Conservation (phyloP, 306 rosid species). For the Begonia fuchsioides region DNA sequence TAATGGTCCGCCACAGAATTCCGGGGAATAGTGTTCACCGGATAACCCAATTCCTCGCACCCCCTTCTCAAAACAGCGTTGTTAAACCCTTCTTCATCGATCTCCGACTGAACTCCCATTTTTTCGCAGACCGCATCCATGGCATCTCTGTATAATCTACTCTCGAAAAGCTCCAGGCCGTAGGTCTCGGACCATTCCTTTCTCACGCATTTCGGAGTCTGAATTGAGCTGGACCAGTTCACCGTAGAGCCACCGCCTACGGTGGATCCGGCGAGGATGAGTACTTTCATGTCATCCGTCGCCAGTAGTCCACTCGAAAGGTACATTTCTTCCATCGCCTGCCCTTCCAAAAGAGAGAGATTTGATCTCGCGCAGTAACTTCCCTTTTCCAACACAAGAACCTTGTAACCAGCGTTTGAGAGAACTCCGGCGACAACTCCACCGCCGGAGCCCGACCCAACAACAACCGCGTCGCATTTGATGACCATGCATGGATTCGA, state of each 20-base stretch:
- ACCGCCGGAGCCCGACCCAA: constrained; percentile 85
- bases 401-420: constrained; percentile 64
- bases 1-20: constrained; percentile 55
- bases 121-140: constrained; percentile 44
- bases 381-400: constrained; percentile 65
- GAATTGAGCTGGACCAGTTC: constrained; percentile 58
- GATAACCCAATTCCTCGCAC: constrained; percentile 62
- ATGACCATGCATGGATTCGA: constrained; percentile 37
- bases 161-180: constrained; percentile 44
- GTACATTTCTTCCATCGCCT: constrained; percentile 62
- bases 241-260: constrained; percentile 84
- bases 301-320: constrained; percentile 40
- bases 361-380: constrained; percentile 54
- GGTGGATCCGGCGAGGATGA: constrained; percentile 53
- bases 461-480: constrained; percentile 57
- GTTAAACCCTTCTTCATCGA: constrained; percentile 57
- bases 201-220: constrained; percentile 48
- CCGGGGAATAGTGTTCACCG: constrained; percentile 43
- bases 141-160: constrained; percentile 48
- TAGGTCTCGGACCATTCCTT: constrained; percentile 43
- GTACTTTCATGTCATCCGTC: constrained; percentile 38
- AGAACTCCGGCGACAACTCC: constrained; percentile 62
- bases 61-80: constrained; percentile 60
- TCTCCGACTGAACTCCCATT: constrained; percentile 62
- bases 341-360: constrained; percentile 74